These are phyloP conservation scores for Kitagawia praeruptora DNA, from an alignment of 129 eudicot species.

Conservation along the genomic window DNA sequence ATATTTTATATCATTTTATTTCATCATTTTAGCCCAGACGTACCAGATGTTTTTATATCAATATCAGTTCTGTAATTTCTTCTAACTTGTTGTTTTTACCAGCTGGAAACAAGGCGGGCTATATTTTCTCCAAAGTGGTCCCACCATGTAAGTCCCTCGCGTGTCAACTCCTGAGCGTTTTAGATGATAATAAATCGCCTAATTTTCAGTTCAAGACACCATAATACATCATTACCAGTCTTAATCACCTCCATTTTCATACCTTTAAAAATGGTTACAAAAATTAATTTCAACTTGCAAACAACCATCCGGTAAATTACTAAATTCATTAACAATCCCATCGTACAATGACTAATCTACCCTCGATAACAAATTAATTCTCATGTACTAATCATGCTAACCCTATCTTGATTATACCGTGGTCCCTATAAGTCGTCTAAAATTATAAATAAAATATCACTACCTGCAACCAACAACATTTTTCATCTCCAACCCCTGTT, in stretches of 20 bases:
- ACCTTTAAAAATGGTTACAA: not conserved
- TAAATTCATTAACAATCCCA: not conserved
- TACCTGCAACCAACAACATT: constrained; percentile 5
- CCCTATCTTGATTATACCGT: not conserved
- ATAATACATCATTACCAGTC: not conserved
- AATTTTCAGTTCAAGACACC: not conserved
- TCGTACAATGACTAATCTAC: not conserved
- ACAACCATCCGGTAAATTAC: not conserved
- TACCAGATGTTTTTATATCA: too few relatives aligned
- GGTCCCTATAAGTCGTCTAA: not conserved
- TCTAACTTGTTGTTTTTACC: not conserved
- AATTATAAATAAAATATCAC: not conserved
- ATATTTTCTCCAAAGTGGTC: not conserved
- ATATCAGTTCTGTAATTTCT: not conserved
- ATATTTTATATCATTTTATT: too few relatives aligned
- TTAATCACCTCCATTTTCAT: not conserved
- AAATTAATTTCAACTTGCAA: not conserved
- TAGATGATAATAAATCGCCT: not conserved
- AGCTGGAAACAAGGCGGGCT: not conserved
- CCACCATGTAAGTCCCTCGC: not conserved
- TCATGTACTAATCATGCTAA: not conserved
- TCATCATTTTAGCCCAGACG: too few relatives aligned
- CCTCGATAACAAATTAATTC: not conserved
- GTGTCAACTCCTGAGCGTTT: constrained; percentile 1
- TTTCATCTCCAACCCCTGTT: constrained; percentile 5